Evolutionary conservation across 768 basidiomycete genomes (phyloP), one percentile per base, ranked within the genome.

Genomic region (Rhizopogon vulgaris): DNA sequence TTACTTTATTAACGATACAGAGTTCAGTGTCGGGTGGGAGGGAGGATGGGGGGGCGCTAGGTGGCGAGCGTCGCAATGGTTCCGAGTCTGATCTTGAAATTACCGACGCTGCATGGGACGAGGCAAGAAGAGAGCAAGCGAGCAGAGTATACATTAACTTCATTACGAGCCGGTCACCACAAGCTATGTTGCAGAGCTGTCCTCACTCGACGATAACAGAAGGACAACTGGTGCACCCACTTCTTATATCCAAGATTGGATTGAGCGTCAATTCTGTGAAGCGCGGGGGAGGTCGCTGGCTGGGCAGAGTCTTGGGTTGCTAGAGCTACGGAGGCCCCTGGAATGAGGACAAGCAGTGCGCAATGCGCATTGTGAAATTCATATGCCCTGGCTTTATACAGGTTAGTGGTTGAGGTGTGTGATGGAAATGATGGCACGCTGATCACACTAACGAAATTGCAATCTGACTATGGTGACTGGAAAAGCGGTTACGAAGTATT

Each of bases 1-100:
- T 73, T 10, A 63, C 52, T 46, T 64, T 65, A 62, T 79, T 79
- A 6, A 64, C 60, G 41, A 80, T 66, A 41, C 67, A 59, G 9
- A 80, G 57, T 24, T 71, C 64, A 37, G 59, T 59, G 18, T 60
- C 40, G 39, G 68, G 68, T 15, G 62, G 60, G 41, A 68, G 47
- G 42, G 62, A 41, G 27, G 15, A 32, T 3, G 56, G 51, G 9
- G 55, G 27, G 27, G 22, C 38, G 5, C 53, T 37, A 43, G 18
- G 34, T 28, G 53, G 49, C 28, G 49, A 39, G 43, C 34, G 32
- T 37, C 41, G 11, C 36, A 46, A 53, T 22, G 39, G 15, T 0
- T 48, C 53, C 42, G 48, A 49, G 18, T 46, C 39, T 4, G 58
- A 51, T 10, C 15, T 30, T 30, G 28, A 30, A 10, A 30, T 30